Evolutionary conservation across 257 asterid species (phyloP).

Genomic region (Solanum piurae): DNA sequence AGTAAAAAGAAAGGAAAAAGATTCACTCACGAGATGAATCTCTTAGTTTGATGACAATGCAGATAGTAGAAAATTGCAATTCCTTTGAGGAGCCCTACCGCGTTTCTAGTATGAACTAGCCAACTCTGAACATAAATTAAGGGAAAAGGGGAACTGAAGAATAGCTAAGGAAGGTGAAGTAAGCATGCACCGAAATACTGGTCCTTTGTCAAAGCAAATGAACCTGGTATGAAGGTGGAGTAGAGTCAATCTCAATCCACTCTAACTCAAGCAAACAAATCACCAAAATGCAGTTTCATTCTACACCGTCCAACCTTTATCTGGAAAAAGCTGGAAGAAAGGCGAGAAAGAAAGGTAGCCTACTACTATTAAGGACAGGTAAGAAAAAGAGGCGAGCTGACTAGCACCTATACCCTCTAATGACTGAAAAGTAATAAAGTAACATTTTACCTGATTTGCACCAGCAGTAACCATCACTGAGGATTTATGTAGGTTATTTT

Average conservation of each 20-base stretch:
- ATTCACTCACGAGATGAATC: background rate
- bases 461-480: slow-evolving; percentile 99
- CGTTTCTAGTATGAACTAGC: background rate
- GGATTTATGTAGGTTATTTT: slow-evolving; percentile 65
- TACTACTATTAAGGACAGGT: background rate
- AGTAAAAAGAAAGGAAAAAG: background rate
- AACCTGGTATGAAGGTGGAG: background rate
- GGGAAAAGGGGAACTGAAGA: background rate
- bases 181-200: background rate
- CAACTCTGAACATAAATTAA: background rate
- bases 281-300: background rate
- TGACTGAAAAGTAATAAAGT: background rate
- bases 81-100: background rate
- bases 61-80: background rate
- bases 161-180: background rate
- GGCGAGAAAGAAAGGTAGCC: background rate
- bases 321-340: background rate
- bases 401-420: background rate
- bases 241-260: background rate
- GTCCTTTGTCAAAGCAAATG: background rate
- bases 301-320: background rate
- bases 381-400: background rate
- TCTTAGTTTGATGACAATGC: background rate
- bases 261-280: background rate
- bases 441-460: slow-evolving; percentile 75